Base-by-base conservation (phyloP, 345 rosid species). In the Psidium guajava region DNA sequence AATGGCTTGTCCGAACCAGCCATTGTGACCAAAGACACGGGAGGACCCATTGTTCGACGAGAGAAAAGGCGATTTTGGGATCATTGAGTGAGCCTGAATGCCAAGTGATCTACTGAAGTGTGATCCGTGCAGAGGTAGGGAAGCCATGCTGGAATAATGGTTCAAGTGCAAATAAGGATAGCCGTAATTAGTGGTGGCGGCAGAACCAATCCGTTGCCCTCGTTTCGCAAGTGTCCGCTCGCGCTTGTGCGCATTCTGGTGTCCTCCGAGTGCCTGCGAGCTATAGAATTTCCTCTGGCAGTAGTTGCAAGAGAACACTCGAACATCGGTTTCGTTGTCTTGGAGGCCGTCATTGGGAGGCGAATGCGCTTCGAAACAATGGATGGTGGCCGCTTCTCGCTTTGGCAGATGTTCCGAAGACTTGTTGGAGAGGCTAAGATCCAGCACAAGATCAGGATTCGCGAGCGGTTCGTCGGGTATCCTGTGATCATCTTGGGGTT, bases 241-340 rank as follows among this genome's bases (percentile, higher is more conserved):
- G 27, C 97, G 92, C 87, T 95, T 96, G 50, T 96, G 98, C 2
- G 98, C 99, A 86, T 96, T 96, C 90, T 96, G 99, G 86, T 96
- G 99, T 6, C 99, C 99, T 2, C 99, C 99, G 52, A 95, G 91
- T 56, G 99, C 99, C 88, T 96, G 99, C 44, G 99, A 96, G 87
- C 99, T 95, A 51, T 95, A 95, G 88, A 96, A 96, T 91, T 94
- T 94, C 85, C 99, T 91, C 89, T 93, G 98, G 89, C 99, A 96
- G 82, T 92, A 96, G 84, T 96, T 96, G 89, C 99, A 96, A 0
- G 97, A 92, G 87, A 96, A 96, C 5, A 94, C 91, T 83, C 98
- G 86, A 20, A 91, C 91, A 90, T 92, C 96, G 8, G 89, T 85
- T 89, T 90, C 91, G 20, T 89, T 83, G 47, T 84, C 74, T 54